phyloP scores from a whole-genome alignment of 208 protist genomes.

The Giardia duodenalis region DNA sequence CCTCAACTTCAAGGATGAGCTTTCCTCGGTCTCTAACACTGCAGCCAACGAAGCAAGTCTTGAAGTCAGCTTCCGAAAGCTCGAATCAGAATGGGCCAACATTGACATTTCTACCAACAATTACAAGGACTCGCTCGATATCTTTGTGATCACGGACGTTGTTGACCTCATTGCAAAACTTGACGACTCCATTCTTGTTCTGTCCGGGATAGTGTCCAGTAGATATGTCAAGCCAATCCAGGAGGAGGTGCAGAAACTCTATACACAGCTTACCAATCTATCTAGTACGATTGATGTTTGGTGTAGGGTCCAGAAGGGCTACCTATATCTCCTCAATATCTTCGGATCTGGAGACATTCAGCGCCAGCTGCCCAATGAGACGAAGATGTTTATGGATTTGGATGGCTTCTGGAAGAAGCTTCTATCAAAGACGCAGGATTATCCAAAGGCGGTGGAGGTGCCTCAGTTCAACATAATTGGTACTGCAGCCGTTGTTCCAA shows the following conservation, averaged over 20 bases:
- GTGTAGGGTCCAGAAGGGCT: conserved; percentile 89
- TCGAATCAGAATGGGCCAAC: conserved; percentile 20
- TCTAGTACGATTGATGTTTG: conserved; percentile 59
- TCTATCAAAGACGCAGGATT: conserved; percentile 47
- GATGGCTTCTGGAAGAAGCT: conserved; percentile 58
- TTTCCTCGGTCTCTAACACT: background rate
- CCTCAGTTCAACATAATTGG: conserved; percentile 5
- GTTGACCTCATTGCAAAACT: conserved; percentile 20
- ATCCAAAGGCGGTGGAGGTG: conserved; percentile 66
- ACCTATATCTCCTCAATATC: conserved; percentile 95
- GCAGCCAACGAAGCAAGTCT: conserved; percentile 22
- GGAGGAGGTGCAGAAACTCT: background rate
- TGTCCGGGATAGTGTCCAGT: conserved; percentile 8
- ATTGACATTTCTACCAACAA: background rate
- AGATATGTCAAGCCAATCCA: background rate
- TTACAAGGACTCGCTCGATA: background rate
- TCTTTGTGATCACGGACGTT: conserved; percentile 11
- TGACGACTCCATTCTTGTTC: conserved; percentile 16
- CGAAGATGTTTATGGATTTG: conserved; percentile 62
- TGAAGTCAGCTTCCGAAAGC: background rate
- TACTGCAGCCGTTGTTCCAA: background rate
- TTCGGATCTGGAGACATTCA: conserved; percentile 92
- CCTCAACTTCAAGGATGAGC: background rate
- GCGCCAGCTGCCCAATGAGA: conserved; percentile 83
- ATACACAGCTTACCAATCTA: background rate